Conservation (phyloP, 768 basidiomycete genomes). For the Podaxis pistillaris region DNA sequence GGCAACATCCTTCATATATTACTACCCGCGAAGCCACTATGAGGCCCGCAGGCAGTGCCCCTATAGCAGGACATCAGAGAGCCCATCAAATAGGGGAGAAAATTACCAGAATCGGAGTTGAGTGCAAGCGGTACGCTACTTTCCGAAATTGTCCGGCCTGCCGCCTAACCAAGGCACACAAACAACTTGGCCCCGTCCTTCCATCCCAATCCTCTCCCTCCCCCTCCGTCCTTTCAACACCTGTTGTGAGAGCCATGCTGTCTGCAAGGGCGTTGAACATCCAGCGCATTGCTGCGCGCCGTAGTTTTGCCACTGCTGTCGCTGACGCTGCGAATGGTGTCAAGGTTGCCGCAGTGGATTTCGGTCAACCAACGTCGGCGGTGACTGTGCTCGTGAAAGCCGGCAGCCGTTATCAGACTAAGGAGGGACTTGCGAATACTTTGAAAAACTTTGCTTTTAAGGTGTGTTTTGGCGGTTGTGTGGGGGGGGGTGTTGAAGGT, state of each 20-base stretch:
- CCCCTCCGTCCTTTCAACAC: constrained; percentile 27
- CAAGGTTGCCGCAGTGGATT: constrained; percentile 84
- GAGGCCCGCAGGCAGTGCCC: too few species aligned
- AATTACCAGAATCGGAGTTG: constrained; percentile 12
- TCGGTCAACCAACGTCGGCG: constrained; percentile 78
- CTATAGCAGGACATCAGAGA: too few species aligned
- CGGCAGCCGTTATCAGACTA: constrained; percentile 84
- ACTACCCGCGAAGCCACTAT: too few species aligned
- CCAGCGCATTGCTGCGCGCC: constrained; percentile 56
- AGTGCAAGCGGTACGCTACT: background rate
- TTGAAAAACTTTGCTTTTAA: constrained; percentile 99
- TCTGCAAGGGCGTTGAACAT: constrained; percentile 57
- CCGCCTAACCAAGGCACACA: constrained; percentile 15
- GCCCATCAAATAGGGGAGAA: constrained; percentile 1
- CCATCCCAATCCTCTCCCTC: constrained; percentile 19
- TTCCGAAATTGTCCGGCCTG: constrained; percentile 16
- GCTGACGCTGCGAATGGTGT: constrained; percentile 65
- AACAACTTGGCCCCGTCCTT: constrained; percentile 9
- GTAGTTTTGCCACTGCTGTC: constrained; percentile 77
- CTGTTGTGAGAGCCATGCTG: constrained; percentile 42
- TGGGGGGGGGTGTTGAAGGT: background rate
- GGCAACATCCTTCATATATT: too few species aligned
- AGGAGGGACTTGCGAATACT: constrained; percentile 88
- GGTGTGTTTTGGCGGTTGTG: constrained; percentile 45
- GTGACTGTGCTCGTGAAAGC: constrained; percentile 93